Base-by-base conservation (phyloP, 2,329 filamentous ascomycete genomes). In the Penicillium sp. region DNA sequence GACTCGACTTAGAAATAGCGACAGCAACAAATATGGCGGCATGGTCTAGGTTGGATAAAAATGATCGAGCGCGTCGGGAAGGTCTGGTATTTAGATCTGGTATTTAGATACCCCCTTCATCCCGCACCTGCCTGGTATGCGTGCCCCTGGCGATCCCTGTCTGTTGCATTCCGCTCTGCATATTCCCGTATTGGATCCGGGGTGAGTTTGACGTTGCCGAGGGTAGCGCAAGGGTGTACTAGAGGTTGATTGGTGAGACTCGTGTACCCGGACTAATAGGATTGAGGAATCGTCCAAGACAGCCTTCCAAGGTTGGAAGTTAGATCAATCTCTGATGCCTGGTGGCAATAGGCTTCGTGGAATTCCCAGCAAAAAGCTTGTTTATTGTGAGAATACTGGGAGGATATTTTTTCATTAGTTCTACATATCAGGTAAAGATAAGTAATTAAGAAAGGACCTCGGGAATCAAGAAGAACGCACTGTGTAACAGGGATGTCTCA, bases 1-100 rank as follows among this genome's bases (percentile, higher is more conserved):
- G 33, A 48, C 49, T 16, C 40, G 39, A 47, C 55, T 57, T 34
- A 55, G 38, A 3, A 64, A 16, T 54, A 64, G 48, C 41, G 56
- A 59, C 29, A 63, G 44, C 33, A 55, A 52, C 8, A 59, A 47
- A 19, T 52, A 59, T 38, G 48, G 55, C 25, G 40, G 53, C 55
- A 61, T 66, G 40, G 25, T 55, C 54, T 31, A 40, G 34, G 38
- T 36, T 25, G 36, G 19, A 25, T 27, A 10, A 29, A 29, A 2
- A 33, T 19, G 2, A 23, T 11, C 10, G 8, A 40, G n/a, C 13
- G 16, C 13, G n/a, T 39, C 4, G 48, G 49, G 36, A 19, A 39
- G 21, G 21, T 19, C 27, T 49, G 21, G 11, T 40, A 34, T 23
- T 23, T 23, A 39, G 21, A 21, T 19, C 27, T 49, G 27, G 11